Percentiles rank a stretch among this genome's conserved stretches.
These are phyloP conservation scores for Neoascochyta sp. DNA, from an alignment of 2,329 filamentous ascomycete genomes.

Conservation along the genomic window DNA sequence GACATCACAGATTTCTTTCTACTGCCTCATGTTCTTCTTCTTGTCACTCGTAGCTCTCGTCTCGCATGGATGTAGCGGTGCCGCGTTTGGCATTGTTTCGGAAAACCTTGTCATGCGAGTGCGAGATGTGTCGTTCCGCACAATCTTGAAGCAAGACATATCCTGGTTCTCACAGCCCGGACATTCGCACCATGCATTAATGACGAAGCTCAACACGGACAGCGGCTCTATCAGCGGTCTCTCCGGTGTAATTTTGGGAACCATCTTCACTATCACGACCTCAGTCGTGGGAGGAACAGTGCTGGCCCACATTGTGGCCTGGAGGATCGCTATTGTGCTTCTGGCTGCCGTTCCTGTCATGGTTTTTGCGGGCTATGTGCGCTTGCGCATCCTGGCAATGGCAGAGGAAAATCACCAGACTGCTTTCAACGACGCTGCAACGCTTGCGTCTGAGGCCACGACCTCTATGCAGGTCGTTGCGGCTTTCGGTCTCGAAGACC, in stretches of 20 bases:
- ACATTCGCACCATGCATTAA: slow-evolving; percentile 44
- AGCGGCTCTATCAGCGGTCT: slow-evolving; percentile 48
- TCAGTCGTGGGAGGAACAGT: slow-evolving; percentile 49
- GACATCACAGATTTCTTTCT: slow-evolving; percentile 39
- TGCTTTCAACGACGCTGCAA: slow-evolving; percentile 61
- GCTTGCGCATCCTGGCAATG: slow-evolving; percentile 49
- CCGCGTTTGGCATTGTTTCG: slow-evolving; percentile 49
- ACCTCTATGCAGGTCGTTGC: slow-evolving; percentile 61
- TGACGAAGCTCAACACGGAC: slow-evolving; percentile 48
- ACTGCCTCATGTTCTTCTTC: slow-evolving; percentile 52
- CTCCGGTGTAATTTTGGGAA: slow-evolving; percentile 49
- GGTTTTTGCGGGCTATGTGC: slow-evolving; percentile 45
- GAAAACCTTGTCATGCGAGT: slow-evolving; percentile 46
- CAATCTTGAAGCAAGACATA: slow-evolving; percentile 55
- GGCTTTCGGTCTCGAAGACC: slow-evolving; percentile 41
- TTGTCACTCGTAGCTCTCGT: slow-evolving; percentile 50
- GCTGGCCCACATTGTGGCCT: slow-evolving; percentile 47
- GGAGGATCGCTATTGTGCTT: slow-evolving; percentile 51
- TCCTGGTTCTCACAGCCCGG: slow-evolving; percentile 46
- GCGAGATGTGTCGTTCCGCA: slow-evolving; percentile 47
- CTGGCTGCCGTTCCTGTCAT: slow-evolving; percentile 50
- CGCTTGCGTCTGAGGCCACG: slow-evolving; percentile 64
- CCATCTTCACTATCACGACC: slow-evolving; percentile 48
- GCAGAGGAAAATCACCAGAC: slow-evolving; percentile 62
- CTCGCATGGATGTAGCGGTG: slow-evolving; percentile 44